Conservation (phyloP, 2,329 filamentous ascomycete genomes). For the Aureobasidium melanogenum region DNA sequence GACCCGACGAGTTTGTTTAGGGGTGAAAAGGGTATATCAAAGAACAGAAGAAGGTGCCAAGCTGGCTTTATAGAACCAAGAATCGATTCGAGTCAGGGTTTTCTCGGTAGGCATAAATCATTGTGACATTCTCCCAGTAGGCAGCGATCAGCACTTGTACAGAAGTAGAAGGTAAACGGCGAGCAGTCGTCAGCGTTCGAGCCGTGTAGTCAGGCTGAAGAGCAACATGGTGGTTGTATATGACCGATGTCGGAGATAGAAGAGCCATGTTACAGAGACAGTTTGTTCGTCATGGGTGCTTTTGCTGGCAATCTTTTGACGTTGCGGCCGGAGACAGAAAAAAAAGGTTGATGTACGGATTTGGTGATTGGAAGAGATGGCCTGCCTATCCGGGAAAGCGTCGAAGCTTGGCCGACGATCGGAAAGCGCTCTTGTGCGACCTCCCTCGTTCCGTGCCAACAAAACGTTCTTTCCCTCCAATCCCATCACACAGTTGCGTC, state of each 20-base stretch:
- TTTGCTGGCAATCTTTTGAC: neutral
- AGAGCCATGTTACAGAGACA: neutral
- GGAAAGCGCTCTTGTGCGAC: neutral
- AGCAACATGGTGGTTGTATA: neutral
- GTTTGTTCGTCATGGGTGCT: neutral
- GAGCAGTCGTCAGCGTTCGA: neutral
- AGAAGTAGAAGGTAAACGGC: constrained; percentile 9
- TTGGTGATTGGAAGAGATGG: neutral
- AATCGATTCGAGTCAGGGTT: neutral
- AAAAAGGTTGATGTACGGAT: neutral
- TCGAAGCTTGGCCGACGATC: neutral
- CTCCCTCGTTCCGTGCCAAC: neutral
- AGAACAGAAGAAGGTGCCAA: neutral
- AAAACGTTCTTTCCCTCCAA: neutral
- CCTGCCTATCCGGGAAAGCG: neutral
- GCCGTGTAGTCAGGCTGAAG: neutral
- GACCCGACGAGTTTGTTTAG: neutral
- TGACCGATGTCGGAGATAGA: constrained; percentile 4
- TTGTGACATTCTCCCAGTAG: neutral
- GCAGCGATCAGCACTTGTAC: constrained; percentile 11
- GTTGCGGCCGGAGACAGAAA: neutral
- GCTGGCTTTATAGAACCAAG: neutral
- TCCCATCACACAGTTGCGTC: neutral
- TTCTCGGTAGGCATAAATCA: neutral
- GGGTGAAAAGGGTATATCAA: neutral